These are phyloP conservation scores for Davidsoniella eucalypti DNA, from an alignment of 2,329 filamentous ascomycete genomes.

Conservation along the genomic window DNA sequence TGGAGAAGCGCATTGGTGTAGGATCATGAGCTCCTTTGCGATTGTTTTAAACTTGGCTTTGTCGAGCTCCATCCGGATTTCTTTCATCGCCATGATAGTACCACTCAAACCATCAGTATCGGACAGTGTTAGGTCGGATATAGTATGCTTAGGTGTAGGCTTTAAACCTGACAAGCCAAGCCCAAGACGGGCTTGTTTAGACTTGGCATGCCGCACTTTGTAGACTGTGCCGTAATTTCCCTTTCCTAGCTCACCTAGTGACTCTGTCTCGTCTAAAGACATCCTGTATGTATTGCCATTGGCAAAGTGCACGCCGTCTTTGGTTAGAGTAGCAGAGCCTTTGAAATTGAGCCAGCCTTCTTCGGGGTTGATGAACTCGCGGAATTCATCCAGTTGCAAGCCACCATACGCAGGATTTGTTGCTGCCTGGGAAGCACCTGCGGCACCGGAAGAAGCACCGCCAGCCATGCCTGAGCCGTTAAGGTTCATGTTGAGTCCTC, in stretches of 20 bases:
- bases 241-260: conserved; percentile 83
- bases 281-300: conserved; percentile 83
- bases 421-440: conserved; percentile 9
- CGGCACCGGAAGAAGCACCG: conserved; percentile 3
- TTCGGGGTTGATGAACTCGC: conserved; percentile 78
- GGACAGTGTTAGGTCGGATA: conserved; percentile 22
- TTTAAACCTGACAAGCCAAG: conserved; percentile 35
- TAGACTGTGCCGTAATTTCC: conserved; percentile 98
- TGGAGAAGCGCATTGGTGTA: conserved; percentile 86
- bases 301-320: conserved; percentile 80
- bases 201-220: conserved; percentile 76
- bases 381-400: conserved; percentile 42
- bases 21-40: conserved; percentile 89
- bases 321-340: conserved; percentile 78
- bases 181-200: conserved; percentile 39
- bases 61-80: conserved; percentile 87
- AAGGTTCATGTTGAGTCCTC: conserved; percentile 35
- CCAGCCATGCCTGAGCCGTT: neutral
- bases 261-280: conserved; percentile 88
- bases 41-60: conserved; percentile 95
- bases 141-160: conserved; percentile 22
- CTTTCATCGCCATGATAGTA: conserved; percentile 96
- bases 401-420: conserved; percentile 19
- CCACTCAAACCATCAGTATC: conserved; percentile 36
- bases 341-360: conserved; percentile 85